Conservation (phyloP, 352 stramenopile genomes). For the Phytopythium chamaehyphon region DNA sequence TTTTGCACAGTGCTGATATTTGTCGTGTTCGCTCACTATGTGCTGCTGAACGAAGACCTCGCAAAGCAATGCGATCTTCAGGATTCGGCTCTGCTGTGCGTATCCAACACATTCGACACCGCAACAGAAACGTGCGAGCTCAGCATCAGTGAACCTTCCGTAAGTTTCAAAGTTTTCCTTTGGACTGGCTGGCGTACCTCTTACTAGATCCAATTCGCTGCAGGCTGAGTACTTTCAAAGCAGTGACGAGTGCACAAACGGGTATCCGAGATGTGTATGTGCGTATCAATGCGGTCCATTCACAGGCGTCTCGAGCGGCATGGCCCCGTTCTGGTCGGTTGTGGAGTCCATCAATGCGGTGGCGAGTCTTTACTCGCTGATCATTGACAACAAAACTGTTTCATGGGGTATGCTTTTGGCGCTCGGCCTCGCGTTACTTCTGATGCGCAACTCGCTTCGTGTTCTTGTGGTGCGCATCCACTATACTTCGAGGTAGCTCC, state of each 20-base stretch:
- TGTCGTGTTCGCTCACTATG: conserved; percentile 53
- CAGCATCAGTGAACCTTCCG: conserved; percentile 25
- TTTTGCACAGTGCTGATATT: conserved; percentile 68
- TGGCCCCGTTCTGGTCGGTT: conserved; percentile 28
- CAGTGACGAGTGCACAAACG: conserved; percentile 24
- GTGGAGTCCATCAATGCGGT: conserved; percentile 24
- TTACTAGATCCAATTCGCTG: background rate
- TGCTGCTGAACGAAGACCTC: conserved; percentile 40
- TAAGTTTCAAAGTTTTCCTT: too few relatives aligned
- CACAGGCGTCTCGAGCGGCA: conserved; percentile 29
- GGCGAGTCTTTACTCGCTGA: conserved; percentile 24
- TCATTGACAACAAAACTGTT: conserved; percentile 34
- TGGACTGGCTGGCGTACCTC: too few relatives aligned
- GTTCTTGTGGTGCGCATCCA: conserved; percentile 32
- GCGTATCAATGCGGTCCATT: conserved; percentile 65
- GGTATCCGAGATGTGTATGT: conserved; percentile 65
- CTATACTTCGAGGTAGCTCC: background rate
- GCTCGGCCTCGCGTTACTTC: conserved; percentile 33
- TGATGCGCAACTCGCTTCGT: conserved; percentile 51
- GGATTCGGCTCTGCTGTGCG: conserved; percentile 35
- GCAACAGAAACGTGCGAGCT: conserved; percentile 29
- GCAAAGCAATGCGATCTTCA: conserved; percentile 62
- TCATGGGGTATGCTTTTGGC: conserved; percentile 33
- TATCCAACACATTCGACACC: conserved; percentile 21
- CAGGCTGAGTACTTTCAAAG: conserved; percentile 44